These are phyloP conservation scores for Puccinia novopanici DNA, from an alignment of 1,284 basidiomycete genomes.

Conservation along the genomic window DNA sequence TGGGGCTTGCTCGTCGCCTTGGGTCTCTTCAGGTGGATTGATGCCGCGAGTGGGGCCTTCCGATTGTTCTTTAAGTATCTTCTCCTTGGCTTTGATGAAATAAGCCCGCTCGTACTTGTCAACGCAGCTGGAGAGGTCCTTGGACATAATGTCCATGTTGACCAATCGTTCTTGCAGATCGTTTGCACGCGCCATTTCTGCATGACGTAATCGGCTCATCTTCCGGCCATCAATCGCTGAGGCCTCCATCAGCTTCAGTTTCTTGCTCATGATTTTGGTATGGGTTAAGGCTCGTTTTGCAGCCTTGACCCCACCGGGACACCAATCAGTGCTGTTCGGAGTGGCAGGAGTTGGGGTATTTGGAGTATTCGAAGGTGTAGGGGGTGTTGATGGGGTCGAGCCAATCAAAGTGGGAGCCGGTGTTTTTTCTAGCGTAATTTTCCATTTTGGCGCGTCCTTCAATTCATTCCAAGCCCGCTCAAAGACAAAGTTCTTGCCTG, in stretches of 20 bases:
- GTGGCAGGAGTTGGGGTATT: background rate
- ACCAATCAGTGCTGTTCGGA: background rate
- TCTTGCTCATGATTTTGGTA: background rate
- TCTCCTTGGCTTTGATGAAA: background rate
- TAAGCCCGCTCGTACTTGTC: background rate
- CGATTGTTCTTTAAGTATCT: background rate
- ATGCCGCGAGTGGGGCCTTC: no score
- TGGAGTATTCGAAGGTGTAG: background rate
- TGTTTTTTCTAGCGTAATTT: background rate
- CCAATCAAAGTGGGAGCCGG: background rate
- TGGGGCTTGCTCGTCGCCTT: no score
- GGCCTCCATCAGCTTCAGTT: constrained; percentile 9
- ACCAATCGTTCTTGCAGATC: background rate
- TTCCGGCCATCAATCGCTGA: background rate
- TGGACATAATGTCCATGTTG: no score
- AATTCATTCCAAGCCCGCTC: background rate
- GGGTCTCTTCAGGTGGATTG: no score
- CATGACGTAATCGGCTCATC: background rate
- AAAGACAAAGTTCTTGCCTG: background rate
- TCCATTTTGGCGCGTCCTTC: constrained; percentile 14
- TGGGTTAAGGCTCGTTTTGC: constrained; percentile 7
- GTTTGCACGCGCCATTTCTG: background rate
- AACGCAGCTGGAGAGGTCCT: constrained; percentile 3
- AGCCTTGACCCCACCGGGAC: background rate
- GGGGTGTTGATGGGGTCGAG: background rate